Base-by-base conservation (phyloP, 345 rosid genomes). In the Populus pruinosa region DNA sequence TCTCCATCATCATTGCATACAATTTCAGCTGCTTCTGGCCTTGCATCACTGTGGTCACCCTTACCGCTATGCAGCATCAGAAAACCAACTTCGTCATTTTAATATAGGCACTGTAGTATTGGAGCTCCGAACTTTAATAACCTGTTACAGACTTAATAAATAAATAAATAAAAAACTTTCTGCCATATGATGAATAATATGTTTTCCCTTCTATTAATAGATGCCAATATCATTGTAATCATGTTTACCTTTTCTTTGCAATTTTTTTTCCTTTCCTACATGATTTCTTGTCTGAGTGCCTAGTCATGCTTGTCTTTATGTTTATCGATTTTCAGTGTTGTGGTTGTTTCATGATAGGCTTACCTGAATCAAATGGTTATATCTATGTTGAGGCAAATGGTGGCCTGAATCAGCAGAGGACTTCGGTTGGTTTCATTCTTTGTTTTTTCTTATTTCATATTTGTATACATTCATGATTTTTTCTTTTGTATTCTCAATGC, bases 341-440 rank as follows among this genome's bases (percentile, higher is more conserved):
- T 72, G 6, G n/a, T 69, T 69, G 39, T 75, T 13, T 79, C 31
- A 62, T 77, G 89, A 27, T 83, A 93, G 99, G 82, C 18, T 85
- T 96, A 76, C 96, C 96, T n/a, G 98, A 91, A 77, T 96, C 97
- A 35, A 96, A 94, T 81, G 97, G 98, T 86, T 96, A 86, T 85
- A 87, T 96, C 83, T 94, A 89, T 86, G 92, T 96, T 49, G 98
- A 96, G 84, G 99, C 99, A 56, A 94, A 96, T 80, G 99, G 99
- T 79, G 98, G 99, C 76, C 80, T 94, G 76, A 96, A 94, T 88
- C 99, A 96, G 87, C 98, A 94, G 87, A 91, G 99, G 88, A 89
- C 97, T 69, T 94, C 99, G 97, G 99, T 96, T 83, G 84, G 96
- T 90, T 81, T 83, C 74, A 33, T 71, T 85, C 75, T 53, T 85